Evolutionary conservation across 2,329 filamentous ascomycete species (phyloP).

Genomic region (Aspergillus sojae): DNA sequence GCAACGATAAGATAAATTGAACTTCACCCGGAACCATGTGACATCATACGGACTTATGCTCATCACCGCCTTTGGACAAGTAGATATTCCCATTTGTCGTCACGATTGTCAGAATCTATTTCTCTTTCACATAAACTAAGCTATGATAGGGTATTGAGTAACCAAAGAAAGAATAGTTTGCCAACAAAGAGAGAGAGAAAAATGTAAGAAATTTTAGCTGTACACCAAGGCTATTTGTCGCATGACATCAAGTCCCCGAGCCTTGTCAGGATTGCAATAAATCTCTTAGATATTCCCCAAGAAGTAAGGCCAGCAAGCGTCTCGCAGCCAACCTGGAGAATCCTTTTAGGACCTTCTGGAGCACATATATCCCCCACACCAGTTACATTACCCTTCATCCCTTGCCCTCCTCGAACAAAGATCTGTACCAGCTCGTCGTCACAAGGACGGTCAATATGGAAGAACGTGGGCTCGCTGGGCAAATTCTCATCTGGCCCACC

Average conservation of each 20-base stretch:
- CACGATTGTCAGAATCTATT: slow-evolving; percentile 11
- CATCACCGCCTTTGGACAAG: not conserved
- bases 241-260: slow-evolving; percentile 30
- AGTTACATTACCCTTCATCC: slow-evolving; percentile 54
- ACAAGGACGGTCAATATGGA: slow-evolving; percentile 58
- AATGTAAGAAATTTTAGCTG: not conserved
- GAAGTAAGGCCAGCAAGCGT: slow-evolving; percentile 36
- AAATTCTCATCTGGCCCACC: slow-evolving; percentile 11
- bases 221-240: not conserved
- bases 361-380: slow-evolving; percentile 56
- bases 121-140: not conserved
- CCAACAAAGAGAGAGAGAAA: not conserved
- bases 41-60: slow-evolving; percentile 20
- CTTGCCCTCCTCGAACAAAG: slow-evolving; percentile 55
- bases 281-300: slow-evolving; percentile 41
- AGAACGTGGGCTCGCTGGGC: slow-evolving; percentile 45
- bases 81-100: not conserved
- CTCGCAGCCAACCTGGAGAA: slow-evolving; percentile 43
- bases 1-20: slow-evolving; percentile 28
- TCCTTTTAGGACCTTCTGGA: slow-evolving; percentile 39
- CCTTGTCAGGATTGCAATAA: slow-evolving; percentile 34
- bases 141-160: not conserved
- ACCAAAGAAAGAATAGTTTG: not conserved
- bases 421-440: slow-evolving; percentile 62
- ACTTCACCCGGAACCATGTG: slow-evolving; percentile 17